Evolutionary conservation across 2,329 filamentous ascomycete species (phyloP), one percentile per base, ranked within the genome.

Genomic region (Aspergillus japonicus): DNA sequence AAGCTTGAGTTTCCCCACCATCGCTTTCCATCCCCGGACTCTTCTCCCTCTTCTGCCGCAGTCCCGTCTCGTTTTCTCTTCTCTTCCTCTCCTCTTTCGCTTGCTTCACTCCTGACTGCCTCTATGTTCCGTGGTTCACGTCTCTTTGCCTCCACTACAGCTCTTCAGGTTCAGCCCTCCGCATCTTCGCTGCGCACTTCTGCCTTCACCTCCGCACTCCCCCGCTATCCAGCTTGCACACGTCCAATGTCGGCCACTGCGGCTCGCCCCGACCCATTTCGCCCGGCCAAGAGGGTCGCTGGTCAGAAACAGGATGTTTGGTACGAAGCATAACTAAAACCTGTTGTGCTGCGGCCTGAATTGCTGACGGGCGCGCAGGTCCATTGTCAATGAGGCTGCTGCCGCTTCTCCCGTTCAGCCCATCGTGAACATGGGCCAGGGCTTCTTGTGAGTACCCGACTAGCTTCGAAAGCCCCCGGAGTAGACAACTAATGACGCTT

Each of bases 391-490:
- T 66, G 87, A 89, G 73, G 87, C 86, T 3, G 86, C 86, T 4
- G 83, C 85, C 12, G 83, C 83, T 50, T 87, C 85, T 21, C 84
- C 85, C 1, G 81, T 87, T 47, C 83, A 87, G 73, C 86, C 86
- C 54, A 87, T 88, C 61, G 84, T 88, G 62, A 89, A 89, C 74
- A 88, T 89, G 85, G 87, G 87, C 54, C 87, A 89, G 75, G 86
- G 86, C 3, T 82, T 82, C 68, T 82, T 81, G 80, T 82, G 66
- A 76, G 79, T 76, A 29, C 7, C 5, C 7, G 5, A 29, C 26
- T 29, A 10, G 24, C 24, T 10, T 29, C n/a, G 26, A 7, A 29
- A 29, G 26, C 26, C 8, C 7, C 26, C 7, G 26, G 5, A 29
- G 26, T 29, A 29, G 26, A 8, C 7, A 29, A 63, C 42, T 21